Base-by-base conservation (phyloP, 2,329 filamentous ascomycete species). In the Sclerotinia nivalis region DNA sequence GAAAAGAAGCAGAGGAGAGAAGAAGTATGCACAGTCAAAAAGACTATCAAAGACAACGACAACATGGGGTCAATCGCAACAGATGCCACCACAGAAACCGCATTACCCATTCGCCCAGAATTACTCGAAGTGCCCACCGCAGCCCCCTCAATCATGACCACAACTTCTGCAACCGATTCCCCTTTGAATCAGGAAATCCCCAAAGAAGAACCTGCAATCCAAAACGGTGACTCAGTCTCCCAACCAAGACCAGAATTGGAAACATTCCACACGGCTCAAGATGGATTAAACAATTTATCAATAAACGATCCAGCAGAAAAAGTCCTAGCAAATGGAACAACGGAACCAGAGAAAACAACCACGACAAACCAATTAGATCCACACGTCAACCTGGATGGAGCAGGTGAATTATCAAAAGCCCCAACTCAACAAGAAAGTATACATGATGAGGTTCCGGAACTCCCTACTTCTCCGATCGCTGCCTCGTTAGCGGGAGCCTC, bases 1-100 rank as follows among this genome's bases (percentile, higher is more conserved):
- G 80, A 81, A 4, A 83, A 84, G 20, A 78, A 82, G 71, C 78
- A 82, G 69, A 81, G 85, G 69, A 76, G 77, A 20, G 84, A 85
- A 75, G 78, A 70, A 15, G 67, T 78, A 2, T 77, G 76, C 60
- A 71, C 71, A 1, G 49, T 78, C 1, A 74, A 68, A 20, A 74
- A 69, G 40, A 45, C 40, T 18, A 13, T 55, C 50, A 69, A 49
- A 34, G 49, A 66, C n/a, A 45, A 34, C 18, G 49, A 65, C 8
- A 49, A 55, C 13, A 50, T 37, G 25, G 47, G 60, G 25, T 66
- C 59, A 66, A 64, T 55, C 22, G 52, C 37, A 13, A 22, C 31
- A 49, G 20, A 50, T 25, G 52, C 54, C 20, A 58, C 52, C 34
- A 4, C 43, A 31, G 59, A 22, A 66, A 65, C 9, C 7, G 18